A percentile compares a stretch with the other conserved stretches of the same genome.
phyloP scores from a whole-genome alignment of 352 stramenopile genomes.

The Synura sp. region DNA sequence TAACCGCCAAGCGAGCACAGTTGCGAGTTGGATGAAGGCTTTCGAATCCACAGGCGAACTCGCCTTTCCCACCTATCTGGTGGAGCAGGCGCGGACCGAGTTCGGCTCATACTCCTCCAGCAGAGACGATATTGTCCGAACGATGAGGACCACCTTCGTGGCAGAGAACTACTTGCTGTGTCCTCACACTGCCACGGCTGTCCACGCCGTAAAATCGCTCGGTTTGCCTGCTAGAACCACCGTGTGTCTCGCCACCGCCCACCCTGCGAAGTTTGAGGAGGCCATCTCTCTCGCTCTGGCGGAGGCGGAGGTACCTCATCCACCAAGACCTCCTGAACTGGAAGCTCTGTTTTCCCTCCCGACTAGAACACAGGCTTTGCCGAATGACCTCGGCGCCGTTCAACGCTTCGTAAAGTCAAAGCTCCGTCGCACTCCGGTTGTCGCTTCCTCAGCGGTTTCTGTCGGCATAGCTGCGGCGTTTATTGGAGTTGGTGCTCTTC shows the following conservation, averaged over 20 bases:
- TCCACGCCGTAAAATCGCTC: constrained; percentile 68
- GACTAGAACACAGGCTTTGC: constrained; percentile 42
- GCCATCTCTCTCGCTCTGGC: constrained; percentile 79
- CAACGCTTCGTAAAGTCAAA: constrained; percentile 66
- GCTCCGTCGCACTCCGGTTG: no score
- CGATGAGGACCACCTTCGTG: constrained; percentile 46
- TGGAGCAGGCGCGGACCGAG: constrained; percentile 78
- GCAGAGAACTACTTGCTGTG: constrained; percentile 90
- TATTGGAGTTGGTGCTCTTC: no score
- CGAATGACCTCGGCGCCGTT: constrained; percentile 48
- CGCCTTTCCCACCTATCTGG: constrained; percentile 76
- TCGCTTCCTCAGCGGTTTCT: no score
- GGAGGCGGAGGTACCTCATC: constrained; percentile 55
- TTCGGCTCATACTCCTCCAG: constrained; percentile 84
- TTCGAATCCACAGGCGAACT: constrained; percentile 92
- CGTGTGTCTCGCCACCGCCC: constrained; percentile 88
- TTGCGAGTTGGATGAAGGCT: constrained; percentile 83
- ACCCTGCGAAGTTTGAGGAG: constrained; percentile 95
- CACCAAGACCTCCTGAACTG: constrained; percentile 50
- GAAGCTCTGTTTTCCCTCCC: constrained; percentile 35
- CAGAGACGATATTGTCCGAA: constrained; percentile 59
- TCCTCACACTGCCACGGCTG: constrained; percentile 91
- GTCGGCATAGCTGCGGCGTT: no score
- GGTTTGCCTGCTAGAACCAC: constrained; percentile 58
- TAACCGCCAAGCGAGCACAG: constrained; percentile 74